These are phyloP conservation scores for Tephrocybe sp. DNA, from an alignment of 768 basidiomycete genomes.

Conservation along the genomic window DNA sequence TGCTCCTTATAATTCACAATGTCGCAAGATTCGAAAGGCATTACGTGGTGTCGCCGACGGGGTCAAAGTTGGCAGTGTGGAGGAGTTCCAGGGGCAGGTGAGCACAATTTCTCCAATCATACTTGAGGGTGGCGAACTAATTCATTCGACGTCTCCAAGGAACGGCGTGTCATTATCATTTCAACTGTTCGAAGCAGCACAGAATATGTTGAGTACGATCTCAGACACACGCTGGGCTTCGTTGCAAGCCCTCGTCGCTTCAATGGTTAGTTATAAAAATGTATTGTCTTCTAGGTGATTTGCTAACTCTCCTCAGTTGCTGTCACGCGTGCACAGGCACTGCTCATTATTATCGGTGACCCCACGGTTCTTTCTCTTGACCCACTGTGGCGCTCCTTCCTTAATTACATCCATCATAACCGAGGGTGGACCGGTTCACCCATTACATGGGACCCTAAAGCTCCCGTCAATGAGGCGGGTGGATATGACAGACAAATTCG, in stretches of 20 bases:
- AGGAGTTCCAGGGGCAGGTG: constrained; percentile 71
- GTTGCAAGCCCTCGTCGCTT: constrained; percentile 55
- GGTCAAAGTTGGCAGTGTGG: constrained; percentile 64
- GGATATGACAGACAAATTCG: constrained; percentile 22
- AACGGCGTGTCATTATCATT: constrained; percentile 57
- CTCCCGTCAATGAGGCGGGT: constrained; percentile 19
- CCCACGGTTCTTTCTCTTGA: constrained; percentile 57
- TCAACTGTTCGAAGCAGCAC: constrained; percentile 58
- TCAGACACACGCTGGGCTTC: constrained; percentile 57
- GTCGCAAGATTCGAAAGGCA: constrained; percentile 48
- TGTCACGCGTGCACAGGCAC: constrained; percentile 62
- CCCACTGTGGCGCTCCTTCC: constrained; percentile 58
- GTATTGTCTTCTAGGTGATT: too few relatives aligned
- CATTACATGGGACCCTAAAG: constrained; percentile 34
- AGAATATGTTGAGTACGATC: constrained; percentile 48
- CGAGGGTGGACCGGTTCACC: constrained; percentile 54
- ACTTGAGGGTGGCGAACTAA: constrained; percentile 16
- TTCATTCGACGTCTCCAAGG: constrained; percentile 39
- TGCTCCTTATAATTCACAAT: constrained; percentile 66
- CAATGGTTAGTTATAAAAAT: constrained; percentile 55
- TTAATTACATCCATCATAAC: constrained; percentile 51
- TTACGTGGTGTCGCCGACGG: constrained; percentile 27
- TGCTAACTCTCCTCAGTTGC: constrained; percentile 50
- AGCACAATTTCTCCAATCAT: constrained; percentile 4
- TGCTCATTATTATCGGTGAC: constrained; percentile 65